These are phyloP conservation scores for Claviceps fusiformis DNA, from an alignment of 2,329 filamentous ascomycete species.

Conservation along the genomic window DNA sequence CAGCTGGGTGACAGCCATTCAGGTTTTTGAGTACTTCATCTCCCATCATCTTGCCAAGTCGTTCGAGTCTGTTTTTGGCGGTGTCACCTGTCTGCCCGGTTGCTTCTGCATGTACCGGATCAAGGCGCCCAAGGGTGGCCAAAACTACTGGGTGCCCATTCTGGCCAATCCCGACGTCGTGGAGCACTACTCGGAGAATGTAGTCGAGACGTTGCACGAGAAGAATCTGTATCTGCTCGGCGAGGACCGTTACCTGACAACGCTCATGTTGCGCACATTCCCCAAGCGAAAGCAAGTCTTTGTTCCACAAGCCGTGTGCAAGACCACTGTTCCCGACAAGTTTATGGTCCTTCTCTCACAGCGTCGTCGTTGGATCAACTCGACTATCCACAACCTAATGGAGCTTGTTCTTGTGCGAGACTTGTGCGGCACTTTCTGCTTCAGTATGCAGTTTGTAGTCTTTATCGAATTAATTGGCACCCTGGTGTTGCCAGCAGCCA, in stretches of 20 bases:
- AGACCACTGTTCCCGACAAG: conserved; percentile 86
- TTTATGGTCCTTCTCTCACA: conserved; percentile 91
- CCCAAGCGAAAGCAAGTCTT: conserved; percentile 98
- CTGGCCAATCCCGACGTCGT: conserved; percentile 96
- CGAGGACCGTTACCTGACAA: conserved; percentile 90
- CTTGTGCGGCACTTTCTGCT: conserved; percentile 97
- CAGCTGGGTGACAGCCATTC: conserved; percentile 93
- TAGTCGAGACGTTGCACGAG: conserved; percentile 95
- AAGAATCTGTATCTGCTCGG: conserved; percentile 87
- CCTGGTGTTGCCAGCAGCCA: conserved; percentile 86
- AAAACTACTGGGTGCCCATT: conserved; percentile 99
- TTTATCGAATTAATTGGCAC: conserved; percentile 93
- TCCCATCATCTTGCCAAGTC: conserved; percentile 94
- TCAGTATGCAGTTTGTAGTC: conserved; percentile 98
- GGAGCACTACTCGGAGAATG: conserved; percentile 98
- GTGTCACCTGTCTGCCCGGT: conserved; percentile 94
- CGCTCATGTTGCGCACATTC: conserved; percentile 96
- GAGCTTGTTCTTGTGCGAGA: conserved; percentile 91
- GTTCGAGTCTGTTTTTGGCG: conserved; percentile 96
- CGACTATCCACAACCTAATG: conserved; percentile 96
- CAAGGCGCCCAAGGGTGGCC: conserved; percentile 93
- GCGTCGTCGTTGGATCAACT: conserved; percentile 97
- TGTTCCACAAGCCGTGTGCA: conserved; percentile 96
- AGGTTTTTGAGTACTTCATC: conserved; percentile 99
- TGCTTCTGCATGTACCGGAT: conserved; percentile 99